Base-by-base conservation (phyloP, 176 grass and related monocot species). In the Puccinellia tenuiflora region DNA sequence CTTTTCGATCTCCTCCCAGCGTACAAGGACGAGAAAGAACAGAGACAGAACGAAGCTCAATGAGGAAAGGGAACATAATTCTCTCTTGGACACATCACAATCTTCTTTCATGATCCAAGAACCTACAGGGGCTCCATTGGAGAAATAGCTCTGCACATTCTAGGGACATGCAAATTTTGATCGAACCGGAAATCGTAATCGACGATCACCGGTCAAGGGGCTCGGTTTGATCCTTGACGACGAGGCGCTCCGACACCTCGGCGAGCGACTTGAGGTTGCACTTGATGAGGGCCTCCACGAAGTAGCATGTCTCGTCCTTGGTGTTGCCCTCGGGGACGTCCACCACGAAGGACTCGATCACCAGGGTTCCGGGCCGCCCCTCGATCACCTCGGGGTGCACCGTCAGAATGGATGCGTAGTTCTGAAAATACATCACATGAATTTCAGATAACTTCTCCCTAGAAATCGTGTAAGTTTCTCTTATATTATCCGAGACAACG, bases 241-340 rank as follows among this genome's bases (percentile, higher is more conserved):
- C 90, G n/a, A 88, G 82, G 64, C 90, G 81, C 81, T 97, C 95
- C 0, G 95, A 94, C 38, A 97, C 90, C 26, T 92, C 90, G 1
- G 92, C 95, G 7, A 97, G 88, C 12, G 95, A 97, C 75, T 97
- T 94, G 78, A 97, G 92, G 86, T 97, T 97, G 95, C 95, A 97
- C 63, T 94, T 97, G 83, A 97, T 88, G 47, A 97, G 65, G 34
- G 92, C 90, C 77, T 97, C 92, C 15, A 97, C 88, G 63, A 97
- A 97, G 73, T 87, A 97, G 81, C 95, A 97, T 1, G 95, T 97
- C 82, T 97, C 95, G 7, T 97, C 95, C 52, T 92, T 88, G 33
- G 92, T 97, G 79, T 97, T 97, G 45, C 90, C 95, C 24, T 97
- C 95, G 0, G 95, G 95, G 68, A 97, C 86, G 11, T 97, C 95